A percentile compares a stretch with the other conserved stretches of the same genome.
These are phyloP conservation scores for Zea luxurians DNA, from an alignment of 176 grass and related monocot genomes.

Conservation along the genomic window DNA sequence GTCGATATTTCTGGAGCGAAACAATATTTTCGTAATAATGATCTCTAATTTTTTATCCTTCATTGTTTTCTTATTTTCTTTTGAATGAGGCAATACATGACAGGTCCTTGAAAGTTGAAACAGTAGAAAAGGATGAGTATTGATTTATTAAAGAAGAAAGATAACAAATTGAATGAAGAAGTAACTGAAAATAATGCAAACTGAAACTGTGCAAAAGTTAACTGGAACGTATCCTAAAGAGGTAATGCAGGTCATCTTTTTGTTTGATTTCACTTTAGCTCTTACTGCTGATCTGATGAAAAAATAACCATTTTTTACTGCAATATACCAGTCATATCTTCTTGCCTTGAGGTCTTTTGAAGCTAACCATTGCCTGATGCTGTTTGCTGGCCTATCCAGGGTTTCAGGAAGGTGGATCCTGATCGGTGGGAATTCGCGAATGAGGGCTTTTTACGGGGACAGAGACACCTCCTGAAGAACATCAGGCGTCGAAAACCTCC, in stretches of 20 bases:
- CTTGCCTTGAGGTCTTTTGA: conserved; percentile 14
- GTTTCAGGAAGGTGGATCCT: conserved; percentile 95
- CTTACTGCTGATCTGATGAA: conserved; percentile 17
- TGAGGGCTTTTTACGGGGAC: conserved; percentile 80
- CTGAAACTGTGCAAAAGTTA: conserved; percentile 48
- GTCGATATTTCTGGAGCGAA: background rate
- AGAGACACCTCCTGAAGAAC: conserved; percentile 81
- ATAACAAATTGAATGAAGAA: conserved; percentile 45
- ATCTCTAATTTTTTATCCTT: conserved; percentile 3
- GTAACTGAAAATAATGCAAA: conserved; percentile 44
- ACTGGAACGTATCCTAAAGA: conserved; percentile 35
- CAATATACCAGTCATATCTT: conserved; percentile 10
- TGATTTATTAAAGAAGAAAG: conserved; percentile 52
- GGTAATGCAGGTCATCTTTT: conserved; percentile 14
- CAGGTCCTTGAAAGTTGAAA: conserved; percentile 28
- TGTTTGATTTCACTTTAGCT: conserved; percentile 15
- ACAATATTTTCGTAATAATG: background rate
- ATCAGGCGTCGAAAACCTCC: conserved; percentile 69
- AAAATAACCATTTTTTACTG: conserved; percentile 10
- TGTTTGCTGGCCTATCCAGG: conserved; percentile 48
- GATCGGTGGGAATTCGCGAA: conserved; percentile 96
- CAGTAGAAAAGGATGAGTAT: conserved; percentile 45
- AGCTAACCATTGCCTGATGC: background rate
- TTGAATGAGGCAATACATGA: conserved; percentile 27
- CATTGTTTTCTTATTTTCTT: background rate